phyloP scores from a whole-genome alignment of 208 protist genomes.

The Leishmania amazonensis region DNA sequence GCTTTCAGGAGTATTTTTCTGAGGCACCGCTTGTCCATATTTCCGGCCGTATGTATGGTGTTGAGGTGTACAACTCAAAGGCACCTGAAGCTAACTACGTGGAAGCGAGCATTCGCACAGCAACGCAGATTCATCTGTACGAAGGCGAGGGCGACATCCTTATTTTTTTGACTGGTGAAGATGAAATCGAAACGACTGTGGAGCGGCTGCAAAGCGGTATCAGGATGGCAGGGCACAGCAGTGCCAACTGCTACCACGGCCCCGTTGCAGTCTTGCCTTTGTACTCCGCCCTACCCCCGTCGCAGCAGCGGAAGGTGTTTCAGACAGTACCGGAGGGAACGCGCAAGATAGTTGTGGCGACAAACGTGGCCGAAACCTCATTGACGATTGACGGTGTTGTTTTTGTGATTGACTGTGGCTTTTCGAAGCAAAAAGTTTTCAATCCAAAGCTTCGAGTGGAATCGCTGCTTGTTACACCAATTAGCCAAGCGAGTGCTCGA shows the following conservation, averaged over 20 bases:
- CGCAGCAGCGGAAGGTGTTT: conserved; percentile 98
- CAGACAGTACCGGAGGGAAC: conserved; percentile 86
- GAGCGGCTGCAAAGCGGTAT: conserved; percentile 94
- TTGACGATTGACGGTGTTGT: conserved; percentile 99
- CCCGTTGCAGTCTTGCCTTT: conserved; percentile 95
- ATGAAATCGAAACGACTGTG: conserved; percentile 99
- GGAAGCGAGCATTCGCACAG: conserved; percentile 96
- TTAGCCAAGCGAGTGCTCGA: conserved; percentile 96
- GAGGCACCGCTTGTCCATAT: conserved; percentile 97
- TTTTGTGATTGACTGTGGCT: conserved; percentile 98
- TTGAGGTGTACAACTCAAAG: conserved; percentile 89
- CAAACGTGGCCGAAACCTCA: conserved; percentile 99
- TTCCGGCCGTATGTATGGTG: conserved; percentile 96
- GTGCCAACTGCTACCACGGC: conserved; percentile 73
- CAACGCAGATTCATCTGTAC: conserved; percentile 98
- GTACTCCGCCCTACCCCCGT: conserved; percentile 98
- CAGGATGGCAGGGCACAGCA: conserved; percentile 77
- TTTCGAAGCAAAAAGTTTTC: conserved; percentile 98
- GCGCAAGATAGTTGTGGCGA: conserved; percentile 98
- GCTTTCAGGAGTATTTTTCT: conserved; percentile 98
- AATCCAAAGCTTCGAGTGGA: conserved; percentile 98
- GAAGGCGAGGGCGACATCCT: conserved; percentile 98
- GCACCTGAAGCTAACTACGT: conserved; percentile 96
- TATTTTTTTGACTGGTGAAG: conserved; percentile 99
- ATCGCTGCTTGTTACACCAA: conserved; percentile 96